Evolutionary conservation across 1,284 basidiomycete species (phyloP).

Genomic region (Ceratobasidium sp.): DNA sequence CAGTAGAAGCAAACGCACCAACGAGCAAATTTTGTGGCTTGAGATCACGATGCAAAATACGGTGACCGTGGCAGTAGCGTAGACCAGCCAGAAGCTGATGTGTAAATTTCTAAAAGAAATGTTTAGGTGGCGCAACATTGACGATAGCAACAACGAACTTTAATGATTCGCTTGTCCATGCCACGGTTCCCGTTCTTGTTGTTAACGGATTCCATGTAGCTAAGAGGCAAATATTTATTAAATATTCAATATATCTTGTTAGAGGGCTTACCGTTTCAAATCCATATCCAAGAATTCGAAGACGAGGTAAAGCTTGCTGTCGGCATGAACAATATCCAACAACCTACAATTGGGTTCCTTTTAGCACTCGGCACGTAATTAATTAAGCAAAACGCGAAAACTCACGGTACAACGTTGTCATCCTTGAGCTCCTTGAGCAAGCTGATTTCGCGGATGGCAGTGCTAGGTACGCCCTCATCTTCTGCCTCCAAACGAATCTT

Average conservation of each 20-base stretch:
- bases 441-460: conserved; percentile 97
- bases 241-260: neutral
- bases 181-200: conserved; percentile 62
- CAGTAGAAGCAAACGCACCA: conserved; percentile 35
- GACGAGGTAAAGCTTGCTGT: conserved; percentile 96
- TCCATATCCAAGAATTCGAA: conserved; percentile 97
- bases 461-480: conserved; percentile 97
- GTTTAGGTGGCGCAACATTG: neutral
- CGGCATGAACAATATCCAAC: conserved; percentile 96
- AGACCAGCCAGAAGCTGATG: conserved; percentile 89
- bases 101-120: conserved; percentile 82
- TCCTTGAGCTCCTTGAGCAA: conserved; percentile 96
- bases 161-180: conserved; percentile 79
- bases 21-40: conserved; percentile 99
- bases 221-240: neutral
- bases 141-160: conserved; percentile 65
- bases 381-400: conserved; percentile 43
- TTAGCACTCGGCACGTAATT: conserved; percentile 28
- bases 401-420: conserved; percentile 91
- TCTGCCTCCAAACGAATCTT: conserved; percentile 99
- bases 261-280: conserved; percentile 78
- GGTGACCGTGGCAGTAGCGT: conserved; percentile 94
- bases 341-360: conserved; percentile 67
- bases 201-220: conserved; percentile 88
- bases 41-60: conserved; percentile 95